Evolutionary conservation across 305 asterid genomes (phyloP), one percentile per base, ranked within the genome.

Genomic region (Petunia hybrid): DNA sequence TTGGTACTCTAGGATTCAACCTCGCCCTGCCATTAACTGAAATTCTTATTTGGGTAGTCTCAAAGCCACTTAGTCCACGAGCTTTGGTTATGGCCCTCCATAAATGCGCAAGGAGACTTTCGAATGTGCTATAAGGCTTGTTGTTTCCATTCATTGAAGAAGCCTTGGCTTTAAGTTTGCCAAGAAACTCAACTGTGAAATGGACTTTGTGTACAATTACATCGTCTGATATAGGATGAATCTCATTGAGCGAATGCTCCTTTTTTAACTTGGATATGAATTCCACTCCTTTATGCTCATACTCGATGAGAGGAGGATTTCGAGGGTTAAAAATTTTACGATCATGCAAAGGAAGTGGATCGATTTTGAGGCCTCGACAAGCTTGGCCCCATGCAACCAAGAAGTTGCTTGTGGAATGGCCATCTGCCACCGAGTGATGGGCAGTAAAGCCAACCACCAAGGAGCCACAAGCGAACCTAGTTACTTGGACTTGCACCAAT

Each of bases 321-420:
- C 95, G 88, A 1, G 96, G 93, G 14, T 86, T 57, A 89, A 94
- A 91, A 35, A 91, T 87, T 0, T 86, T 73, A 1, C 94, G 92
- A 12, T 90, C 94, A 8, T 70, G 90, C 0, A 83, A 83, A 2
- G 98, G 97, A 2, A 83, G 76, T 1, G 95, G 94, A n/a, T 41
- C 66, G 36, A 91, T 86, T 0, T 76, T 74, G 9, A 85, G 78
- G 1, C 88, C 93, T 1, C 92, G 87, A 14, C 92, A 88, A 1
- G 95, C 94, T 56, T 86, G 88, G 2, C 97, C 97, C 97, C 97
- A 93, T 31, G 98, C 91, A 60, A 92, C 94, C 77, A 94, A 64
- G 64, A 94, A 93, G 60, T 84, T 88, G 81, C 97, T 90, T 0
- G 95, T 89, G 1, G 97, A 89, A 36, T 87, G 86, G 0, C 97